Evolutionary conservation across 176 grass and related monocot genomes (phyloP), one percentile per base, ranked within the genome.

Genomic region (Avena insularis): DNA sequence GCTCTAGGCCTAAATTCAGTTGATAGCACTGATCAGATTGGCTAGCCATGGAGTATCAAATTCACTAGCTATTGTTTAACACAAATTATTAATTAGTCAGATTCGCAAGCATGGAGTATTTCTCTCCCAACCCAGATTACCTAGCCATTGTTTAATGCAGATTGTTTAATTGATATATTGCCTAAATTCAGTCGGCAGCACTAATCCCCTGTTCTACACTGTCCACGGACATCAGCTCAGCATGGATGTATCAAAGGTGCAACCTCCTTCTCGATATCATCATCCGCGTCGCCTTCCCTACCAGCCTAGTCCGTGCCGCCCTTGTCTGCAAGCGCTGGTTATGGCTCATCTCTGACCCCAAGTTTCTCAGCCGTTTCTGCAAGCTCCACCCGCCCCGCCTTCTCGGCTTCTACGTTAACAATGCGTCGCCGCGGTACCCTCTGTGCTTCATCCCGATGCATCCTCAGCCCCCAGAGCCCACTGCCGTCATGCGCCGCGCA

Each of bases 251-350:
- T 89, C 29, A 1, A 43, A 15, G 55, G 87, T 89, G 55, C 33
- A 62, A 88, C 86, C 71, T 89, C 20, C 87, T 89, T 64, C 47
- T 66, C 10, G 87, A 89, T 65, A 89, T 89, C 81, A 75, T 89
- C 27, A 13, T 84, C 75, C 82, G 65, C 31, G 9, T 89, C 45
- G 29, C 10, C 20, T 55, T 63, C 20, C 82, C 75, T 20, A 84
- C 20, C 55, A 53, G 11, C 29, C 75, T 89, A 29, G 55, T 89
- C 10, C 66, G 75, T 3, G 82, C 20, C 7, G 53, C 87, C 15
- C 74, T 84, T 40, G 81, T 89, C 45, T 84, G 75, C 75, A 47
- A 12, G 3, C 64, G 82, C 31, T 89, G 87, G 65, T 57, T 62
- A 21, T 8, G 43, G 20, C 82, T 64, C 65, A 75, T 67, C 66